Evolutionary conservation across 768 basidiomycete genomes (phyloP).

Genomic region (Atractiella rhizophila): DNA sequence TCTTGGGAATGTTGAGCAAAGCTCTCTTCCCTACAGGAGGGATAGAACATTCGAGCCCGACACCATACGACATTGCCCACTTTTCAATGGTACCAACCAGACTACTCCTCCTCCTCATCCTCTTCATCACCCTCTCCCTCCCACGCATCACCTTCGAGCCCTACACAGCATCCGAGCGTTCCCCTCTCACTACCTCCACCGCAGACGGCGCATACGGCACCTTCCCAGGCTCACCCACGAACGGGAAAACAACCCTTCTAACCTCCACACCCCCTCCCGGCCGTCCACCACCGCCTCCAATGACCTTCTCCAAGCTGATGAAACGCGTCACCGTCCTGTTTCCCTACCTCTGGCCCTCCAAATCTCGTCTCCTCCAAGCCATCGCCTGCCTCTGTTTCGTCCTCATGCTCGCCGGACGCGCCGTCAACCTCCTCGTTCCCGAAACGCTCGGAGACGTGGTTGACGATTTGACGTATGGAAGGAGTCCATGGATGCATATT

Average conservation of each 20-base stretch:
- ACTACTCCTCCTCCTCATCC: conserved; percentile 8
- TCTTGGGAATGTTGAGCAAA: not conserved
- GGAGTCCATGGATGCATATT: conserved; percentile 40
- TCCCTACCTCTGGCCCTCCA: conserved; percentile 68
- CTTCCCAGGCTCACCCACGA: not conserved
- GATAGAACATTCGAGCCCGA: conserved; percentile 28
- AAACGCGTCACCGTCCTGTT: conserved; percentile 37
- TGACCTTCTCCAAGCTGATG: conserved; percentile 28
- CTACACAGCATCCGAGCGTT: not conserved
- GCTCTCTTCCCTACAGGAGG: conserved; percentile 19
- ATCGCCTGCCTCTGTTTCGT: conserved; percentile 40
- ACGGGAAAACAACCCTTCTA: conserved; percentile 10
- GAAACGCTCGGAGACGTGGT: conserved; percentile 39
- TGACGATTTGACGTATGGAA: conserved; percentile 8
- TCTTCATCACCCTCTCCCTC: conserved; percentile 9
- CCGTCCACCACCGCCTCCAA: conserved; percentile 28
- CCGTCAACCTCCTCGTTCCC: conserved; percentile 36
- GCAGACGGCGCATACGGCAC: conserved; percentile 3
- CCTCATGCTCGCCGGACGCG: conserved; percentile 44
- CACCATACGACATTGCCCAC: conserved; percentile 26
- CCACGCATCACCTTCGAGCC: conserved; percentile 4
- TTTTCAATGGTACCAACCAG: conserved; percentile 10
- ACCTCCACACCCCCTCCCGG: conserved; percentile 18
- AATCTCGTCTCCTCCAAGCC: conserved; percentile 38
- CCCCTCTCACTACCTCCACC: not conserved